Evolutionary conservation across 83 land plant species (phyloP).

Genomic region (Picea abies): DNA sequence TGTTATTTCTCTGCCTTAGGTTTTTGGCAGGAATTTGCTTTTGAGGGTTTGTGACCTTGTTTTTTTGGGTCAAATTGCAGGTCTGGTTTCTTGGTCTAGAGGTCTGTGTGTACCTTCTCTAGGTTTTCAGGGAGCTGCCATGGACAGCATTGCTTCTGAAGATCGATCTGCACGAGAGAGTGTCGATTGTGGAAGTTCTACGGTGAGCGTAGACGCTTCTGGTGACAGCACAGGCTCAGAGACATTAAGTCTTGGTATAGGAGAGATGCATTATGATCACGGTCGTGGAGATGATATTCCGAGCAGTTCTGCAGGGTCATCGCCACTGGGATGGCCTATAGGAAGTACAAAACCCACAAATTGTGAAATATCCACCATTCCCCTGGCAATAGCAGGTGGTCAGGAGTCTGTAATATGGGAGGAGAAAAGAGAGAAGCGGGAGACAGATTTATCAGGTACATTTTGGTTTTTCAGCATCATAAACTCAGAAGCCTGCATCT

Average conservation of each 20-base stretch:
- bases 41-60: background rate
- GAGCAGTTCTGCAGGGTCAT: slow-evolving; percentile 36
- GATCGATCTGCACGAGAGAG: slow-evolving; percentile 15
- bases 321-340: slow-evolving; percentile 30
- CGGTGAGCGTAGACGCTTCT: slow-evolving; percentile 1
- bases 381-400: slow-evolving; percentile 13
- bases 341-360: slow-evolving; percentile 15
- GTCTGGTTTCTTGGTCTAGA: slow-evolving; percentile 8
- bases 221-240: slow-evolving; percentile 12
- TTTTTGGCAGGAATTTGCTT: background rate
- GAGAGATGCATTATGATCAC: background rate
- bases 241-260: background rate
- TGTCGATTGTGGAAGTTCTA: slow-evolving; percentile 18
- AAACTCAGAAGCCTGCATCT: background rate
- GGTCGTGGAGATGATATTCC: slow-evolving; percentile 39
- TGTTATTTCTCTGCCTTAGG: background rate
- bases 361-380: slow-evolving; percentile 9
- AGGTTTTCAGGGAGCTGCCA: slow-evolving; percentile 4
- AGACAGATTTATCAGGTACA: slow-evolving; percentile 21
- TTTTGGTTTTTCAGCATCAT: background rate
- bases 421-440: slow-evolving; percentile 22
- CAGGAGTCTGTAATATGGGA: slow-evolving; percentile 19
- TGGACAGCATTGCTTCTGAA: slow-evolving; percentile 10
- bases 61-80: background rate
- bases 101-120: slow-evolving; percentile 7